These are phyloP conservation scores for Nitzschia sp. DNA, from an alignment of 108 stramenopile genomes.

Conservation along the genomic window DNA sequence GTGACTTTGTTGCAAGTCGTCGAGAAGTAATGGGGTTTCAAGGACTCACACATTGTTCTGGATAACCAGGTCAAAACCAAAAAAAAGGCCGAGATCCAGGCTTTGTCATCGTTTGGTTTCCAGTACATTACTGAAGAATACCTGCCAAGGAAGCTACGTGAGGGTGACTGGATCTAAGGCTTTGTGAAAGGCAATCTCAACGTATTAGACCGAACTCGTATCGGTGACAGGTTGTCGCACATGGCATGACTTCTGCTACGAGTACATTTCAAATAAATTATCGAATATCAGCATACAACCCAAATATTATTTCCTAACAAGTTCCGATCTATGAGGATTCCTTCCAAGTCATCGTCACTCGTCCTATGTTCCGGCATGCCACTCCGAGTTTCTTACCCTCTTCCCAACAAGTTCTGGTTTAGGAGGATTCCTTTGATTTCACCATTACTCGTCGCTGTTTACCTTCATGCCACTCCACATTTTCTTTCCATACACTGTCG, in stretches of 20 bases:
- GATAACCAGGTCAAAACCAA: slow-evolving; percentile 80
- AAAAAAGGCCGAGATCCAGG: slow-evolving; percentile 98
- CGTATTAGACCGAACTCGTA: too few relatives aligned
- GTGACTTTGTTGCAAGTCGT: slow-evolving; percentile 30
- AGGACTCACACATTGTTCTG: not conserved
- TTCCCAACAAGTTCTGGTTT: too few relatives aligned
- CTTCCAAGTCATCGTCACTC: too few relatives aligned
- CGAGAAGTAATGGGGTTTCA: not conserved
- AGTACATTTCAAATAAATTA: too few relatives aligned
- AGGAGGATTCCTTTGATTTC: slow-evolving; percentile 5
- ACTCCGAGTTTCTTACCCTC: too few relatives aligned
- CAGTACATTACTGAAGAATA: slow-evolving; percentile 96
- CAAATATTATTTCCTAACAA: too few relatives aligned
- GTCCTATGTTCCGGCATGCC: too few relatives aligned
- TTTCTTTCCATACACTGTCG: slow-evolving; percentile 85
- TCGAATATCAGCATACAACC: too few relatives aligned
- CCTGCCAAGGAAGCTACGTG: slow-evolving; percentile 88
- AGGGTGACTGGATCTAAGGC: slow-evolving; percentile 91
- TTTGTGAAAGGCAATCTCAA: not conserved
- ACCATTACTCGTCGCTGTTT: slow-evolving; percentile 62
- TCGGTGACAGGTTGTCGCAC: too few relatives aligned
- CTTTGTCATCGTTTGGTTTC: slow-evolving; percentile 93
- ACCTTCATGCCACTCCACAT: slow-evolving; percentile 81
- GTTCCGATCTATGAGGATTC: too few relatives aligned
- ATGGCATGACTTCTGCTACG: too few relatives aligned